These are phyloP conservation scores for Carpinus fangiana DNA, from an alignment of 306 rosid genomes.

Conservation along the genomic window DNA sequence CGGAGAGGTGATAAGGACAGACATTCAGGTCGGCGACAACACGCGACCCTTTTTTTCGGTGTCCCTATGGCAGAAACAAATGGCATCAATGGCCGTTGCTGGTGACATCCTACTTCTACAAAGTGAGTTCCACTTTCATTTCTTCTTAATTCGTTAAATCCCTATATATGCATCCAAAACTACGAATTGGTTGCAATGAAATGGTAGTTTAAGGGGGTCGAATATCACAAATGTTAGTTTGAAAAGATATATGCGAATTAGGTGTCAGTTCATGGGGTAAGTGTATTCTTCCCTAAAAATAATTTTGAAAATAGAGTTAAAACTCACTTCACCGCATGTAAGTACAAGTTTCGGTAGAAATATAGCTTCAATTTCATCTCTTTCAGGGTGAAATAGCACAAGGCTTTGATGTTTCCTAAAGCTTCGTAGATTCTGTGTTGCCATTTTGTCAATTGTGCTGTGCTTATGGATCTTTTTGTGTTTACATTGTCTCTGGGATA, in stretches of 20 bases:
- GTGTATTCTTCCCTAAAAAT: too few species aligned
- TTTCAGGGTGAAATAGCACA: not conserved
- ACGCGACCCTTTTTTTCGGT: constrained; percentile 62
- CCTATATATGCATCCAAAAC: not conserved
- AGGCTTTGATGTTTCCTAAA: not conserved
- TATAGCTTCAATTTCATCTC: not conserved
- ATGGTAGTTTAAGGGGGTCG: too few species aligned
- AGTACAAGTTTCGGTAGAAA: not conserved
- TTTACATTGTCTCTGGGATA: not conserved
- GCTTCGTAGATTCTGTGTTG: not conserved
- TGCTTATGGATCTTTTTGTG: not conserved
- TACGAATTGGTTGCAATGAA: too few species aligned
- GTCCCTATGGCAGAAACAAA: constrained; percentile 68
- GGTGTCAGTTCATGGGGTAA: too few species aligned
- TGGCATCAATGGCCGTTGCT: constrained; percentile 45
- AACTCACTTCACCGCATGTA: too few species aligned
- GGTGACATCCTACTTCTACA: constrained; percentile 65
- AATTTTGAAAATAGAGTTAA: too few species aligned
- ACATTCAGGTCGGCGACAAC: constrained; percentile 82
- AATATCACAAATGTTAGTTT: too few species aligned
- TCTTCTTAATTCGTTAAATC: not conserved
- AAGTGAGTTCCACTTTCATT: constrained; percentile 32
- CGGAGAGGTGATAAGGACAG: constrained; percentile 48
- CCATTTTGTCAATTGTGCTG: not conserved
- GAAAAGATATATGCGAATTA: too few species aligned